Base-by-base conservation (phyloP, 179 eudicot species). In the Camellia oleifera region DNA sequence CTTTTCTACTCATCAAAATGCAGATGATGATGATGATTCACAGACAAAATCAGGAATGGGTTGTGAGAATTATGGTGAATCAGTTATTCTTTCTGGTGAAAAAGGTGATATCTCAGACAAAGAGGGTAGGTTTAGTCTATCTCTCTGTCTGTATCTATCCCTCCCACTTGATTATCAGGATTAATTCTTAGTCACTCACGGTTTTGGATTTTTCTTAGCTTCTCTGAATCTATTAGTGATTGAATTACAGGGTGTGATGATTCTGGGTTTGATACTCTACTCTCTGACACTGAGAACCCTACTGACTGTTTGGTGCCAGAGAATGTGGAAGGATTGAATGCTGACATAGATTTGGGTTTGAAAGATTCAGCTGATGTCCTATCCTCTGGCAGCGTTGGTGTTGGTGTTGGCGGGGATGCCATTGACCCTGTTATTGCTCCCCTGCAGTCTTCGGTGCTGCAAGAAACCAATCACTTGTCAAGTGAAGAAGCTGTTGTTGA, bases 311-410 rank as follows among this genome's bases (percentile, higher is more conserved):
- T 69, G 75, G 74, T 17, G 15, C 40, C 48, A 5, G 67, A 78
- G 53, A 44, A 54, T 9, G 56, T 40, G 17, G 57, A 40, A 62
- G n/a, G 44, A 42, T 9, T 46, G 32, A 62, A 62, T 76, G 42
- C 57, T 76, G 69, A 13, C 12, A 18, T 46, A 12, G 57, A 64
- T 40, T 13, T 65, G 62, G 61, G 14, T 64, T 77, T 3, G 9
- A 32, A 76, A 76, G 71, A 76, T 76, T 63, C 71, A 76, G 70
- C 57, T 20, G 72, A 14, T 63, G 69, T 52, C 4, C 2, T 68
- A 5, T 42, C 11, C 45, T 23, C 44, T 66, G 12, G 12, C 17
- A 62, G 65, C 23, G 1, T 17, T 18, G 2, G 14, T 5, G 13
- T 8, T 32, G 44, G 65, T 10, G 7, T 17, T 18, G 2, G 14